Conservation (phyloP, 2,329 filamentous ascomycete species). For the Colletotrichum tropicicola region DNA sequence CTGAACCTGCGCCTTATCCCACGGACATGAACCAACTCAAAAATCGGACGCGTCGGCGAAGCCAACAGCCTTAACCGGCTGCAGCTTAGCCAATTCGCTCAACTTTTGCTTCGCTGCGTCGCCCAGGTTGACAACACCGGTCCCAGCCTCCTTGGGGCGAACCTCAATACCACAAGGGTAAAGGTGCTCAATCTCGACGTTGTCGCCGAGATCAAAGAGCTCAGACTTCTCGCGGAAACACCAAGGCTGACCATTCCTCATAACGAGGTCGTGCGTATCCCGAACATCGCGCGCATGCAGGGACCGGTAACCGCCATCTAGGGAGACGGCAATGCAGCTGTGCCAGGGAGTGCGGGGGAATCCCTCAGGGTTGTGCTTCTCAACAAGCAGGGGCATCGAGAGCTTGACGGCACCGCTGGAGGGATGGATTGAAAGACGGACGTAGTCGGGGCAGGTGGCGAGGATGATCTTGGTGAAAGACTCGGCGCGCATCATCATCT, state of each 20-base stretch:
- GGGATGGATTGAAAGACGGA: slow-evolving; percentile 33
- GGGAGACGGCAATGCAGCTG: slow-evolving; percentile 41
- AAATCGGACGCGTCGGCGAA: slow-evolving; percentile 10
- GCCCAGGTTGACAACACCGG: not conserved
- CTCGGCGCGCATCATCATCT: slow-evolving; percentile 31
- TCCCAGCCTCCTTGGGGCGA: not conserved
- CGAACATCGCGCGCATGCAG: slow-evolving; percentile 32
- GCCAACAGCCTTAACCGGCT: slow-evolving; percentile 12
- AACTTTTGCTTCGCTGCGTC: slow-evolving; percentile 17
- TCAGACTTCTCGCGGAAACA: slow-evolving; percentile 45
- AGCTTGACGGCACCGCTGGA: slow-evolving; percentile 32
- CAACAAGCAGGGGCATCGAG: slow-evolving; percentile 33
- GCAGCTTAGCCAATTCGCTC: slow-evolving; percentile 9
- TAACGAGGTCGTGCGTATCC: slow-evolving; percentile 42
- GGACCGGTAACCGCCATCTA: slow-evolving; percentile 38
- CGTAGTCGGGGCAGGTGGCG: slow-evolving; percentile 27
- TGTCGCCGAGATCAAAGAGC: slow-evolving; percentile 34
- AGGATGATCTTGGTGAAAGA: slow-evolving; percentile 31
- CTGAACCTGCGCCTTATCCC: not conserved
- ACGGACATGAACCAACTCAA: not conserved
- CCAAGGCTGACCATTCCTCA: slow-evolving; percentile 42
- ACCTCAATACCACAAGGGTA: slow-evolving; percentile 31
- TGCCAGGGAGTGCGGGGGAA: slow-evolving; percentile 44
- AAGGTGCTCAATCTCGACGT: slow-evolving; percentile 31
- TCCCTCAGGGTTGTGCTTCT: slow-evolving; percentile 31